Percentiles rank a stretch among this genome's conserved stretches.
Evolutionary conservation across 768 basidiomycete genomes (phyloP).

Genomic region (Tubosaeta sp.): DNA sequence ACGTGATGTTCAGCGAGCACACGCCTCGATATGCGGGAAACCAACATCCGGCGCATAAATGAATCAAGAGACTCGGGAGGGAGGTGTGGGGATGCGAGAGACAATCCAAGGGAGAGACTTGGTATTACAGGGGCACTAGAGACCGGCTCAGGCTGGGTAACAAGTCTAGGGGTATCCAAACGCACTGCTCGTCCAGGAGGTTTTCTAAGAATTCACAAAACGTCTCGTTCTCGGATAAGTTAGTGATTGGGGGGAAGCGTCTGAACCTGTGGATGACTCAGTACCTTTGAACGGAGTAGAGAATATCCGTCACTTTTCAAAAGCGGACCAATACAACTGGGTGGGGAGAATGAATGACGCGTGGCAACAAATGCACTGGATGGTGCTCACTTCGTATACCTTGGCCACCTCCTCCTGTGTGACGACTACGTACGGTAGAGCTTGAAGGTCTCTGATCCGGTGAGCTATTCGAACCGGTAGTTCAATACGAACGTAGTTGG

Average conservation of each 20-base stretch:
- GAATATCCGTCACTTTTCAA: constrained; percentile 58
- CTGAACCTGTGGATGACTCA: constrained; percentile 51
- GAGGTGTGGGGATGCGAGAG: constrained; percentile 77
- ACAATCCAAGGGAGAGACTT: constrained; percentile 76
- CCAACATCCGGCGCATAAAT: constrained; percentile 88
- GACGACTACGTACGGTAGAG: constrained; percentile 81
- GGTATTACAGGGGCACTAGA: constrained; percentile 72
- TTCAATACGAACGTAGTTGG: constrained; percentile 88
- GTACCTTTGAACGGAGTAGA: constrained; percentile 3
- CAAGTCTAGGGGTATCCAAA: constrained; percentile 9
- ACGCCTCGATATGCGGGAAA: constrained; percentile 84
- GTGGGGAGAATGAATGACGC: constrained; percentile 1
- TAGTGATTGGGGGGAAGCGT: constrained; percentile 67
- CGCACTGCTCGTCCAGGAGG: constrained; percentile 74
- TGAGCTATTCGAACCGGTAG: constrained; percentile 86
- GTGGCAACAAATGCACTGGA: background rate
- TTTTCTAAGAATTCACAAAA: constrained; percentile 71
- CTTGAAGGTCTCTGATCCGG: constrained; percentile 80
- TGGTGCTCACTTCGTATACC: constrained; percentile 72
- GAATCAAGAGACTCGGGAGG: constrained; percentile 75
- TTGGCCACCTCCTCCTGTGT: constrained; percentile 78
- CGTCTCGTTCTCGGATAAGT: constrained; percentile 64
- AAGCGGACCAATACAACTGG: constrained; percentile 83
- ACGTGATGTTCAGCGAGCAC: constrained; percentile 90
- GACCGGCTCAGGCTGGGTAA: constrained; percentile 8